Base-by-base conservation (phyloP, 768 basidiomycete genomes). In the Dendrothele bispora region DNA sequence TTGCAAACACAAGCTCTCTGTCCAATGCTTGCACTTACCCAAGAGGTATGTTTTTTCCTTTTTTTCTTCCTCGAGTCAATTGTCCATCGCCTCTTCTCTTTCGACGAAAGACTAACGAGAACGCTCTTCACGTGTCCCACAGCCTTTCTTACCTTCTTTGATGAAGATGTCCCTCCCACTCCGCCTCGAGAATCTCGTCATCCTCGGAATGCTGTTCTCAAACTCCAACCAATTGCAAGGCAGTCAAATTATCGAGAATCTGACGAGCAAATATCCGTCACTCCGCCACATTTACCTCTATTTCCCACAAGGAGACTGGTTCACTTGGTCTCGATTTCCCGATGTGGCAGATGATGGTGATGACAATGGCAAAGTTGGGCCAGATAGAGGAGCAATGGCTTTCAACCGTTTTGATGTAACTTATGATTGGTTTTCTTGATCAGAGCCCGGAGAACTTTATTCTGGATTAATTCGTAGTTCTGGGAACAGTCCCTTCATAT, bases 191-290 rank as follows among this genome's bases (percentile, higher is more conserved):
- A 26, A 48, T 30, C 41, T 54, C 17, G 50, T 44, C 38, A 38
- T 54, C 12, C 34, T 50, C n/a, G 46, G 39, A 25, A 54, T 54
- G 53, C 43, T 54, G 34, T 42, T 46, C 34, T 54, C 49, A 8
- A 45, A 54, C 42, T 14, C 30, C 21, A 32, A 28, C n/a, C n/a
- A n/a, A n/a, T n/a, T n/a, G n/a, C 50, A 54, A 30, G 53, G 53
- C 4, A 36, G 26, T 11, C 22, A 51, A n/a, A 41, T 51, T 15
- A 43, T 54, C 28, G 40, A 51, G 15, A 45, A 46, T 7, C 46
- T 54, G 18, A 39, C 53, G 7, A 17, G 15, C 18, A 51, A 48
- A 25, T 54, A 54, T 26, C 18, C 20, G 22, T 47, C 39, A 22
- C 34, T 54, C 17, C 39, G 43, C 20, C 53, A 43, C 50, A 38